These are phyloP conservation scores for Moricandia arvensis DNA, from an alignment of 345 rosid species.

Conservation along the genomic window DNA sequence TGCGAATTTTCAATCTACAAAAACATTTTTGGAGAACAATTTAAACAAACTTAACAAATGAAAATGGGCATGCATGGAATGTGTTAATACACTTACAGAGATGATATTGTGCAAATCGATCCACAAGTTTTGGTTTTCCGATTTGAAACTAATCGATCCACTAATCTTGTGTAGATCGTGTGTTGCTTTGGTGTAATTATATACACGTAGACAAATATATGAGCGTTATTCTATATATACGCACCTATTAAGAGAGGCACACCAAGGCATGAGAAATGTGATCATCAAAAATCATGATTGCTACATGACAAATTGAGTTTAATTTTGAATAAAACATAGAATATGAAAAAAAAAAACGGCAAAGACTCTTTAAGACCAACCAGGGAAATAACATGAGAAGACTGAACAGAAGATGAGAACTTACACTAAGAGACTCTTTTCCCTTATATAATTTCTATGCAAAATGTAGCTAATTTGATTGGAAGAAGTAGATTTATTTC, in stretches of 20 bases:
- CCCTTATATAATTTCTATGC: not conserved
- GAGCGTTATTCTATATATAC: not conserved
- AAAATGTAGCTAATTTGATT: not conserved
- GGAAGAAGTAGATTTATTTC: constrained; percentile 5
- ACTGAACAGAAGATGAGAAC: constrained; percentile 18
- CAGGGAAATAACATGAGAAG: constrained; percentile 33
- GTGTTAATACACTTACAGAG: constrained; percentile 29
- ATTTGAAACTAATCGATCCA: constrained; percentile 32
- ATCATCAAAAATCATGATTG: constrained; percentile 41
- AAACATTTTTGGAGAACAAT: not conserved
- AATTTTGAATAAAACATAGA: constrained; percentile 16
- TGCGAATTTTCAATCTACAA: not conserved
- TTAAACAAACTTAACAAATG: not conserved
- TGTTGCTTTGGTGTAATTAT: constrained; percentile 30
- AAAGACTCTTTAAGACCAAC: constrained; percentile 11
- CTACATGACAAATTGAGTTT: constrained; percentile 38
- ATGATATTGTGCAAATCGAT: constrained; percentile 6
- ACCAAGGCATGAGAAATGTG: constrained; percentile 39
- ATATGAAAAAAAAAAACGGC: constrained; percentile 20
- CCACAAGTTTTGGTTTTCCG: constrained; percentile 6
- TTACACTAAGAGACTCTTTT: constrained; percentile 18
- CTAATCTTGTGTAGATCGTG: constrained; percentile 35
- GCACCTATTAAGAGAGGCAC: constrained; percentile 11
- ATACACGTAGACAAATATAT: constrained; percentile 3
- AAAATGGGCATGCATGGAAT: constrained; percentile 1